Evolutionary conservation across 805 yeast species (phyloP).

Genomic region (Teunomyces funiuensis): DNA sequence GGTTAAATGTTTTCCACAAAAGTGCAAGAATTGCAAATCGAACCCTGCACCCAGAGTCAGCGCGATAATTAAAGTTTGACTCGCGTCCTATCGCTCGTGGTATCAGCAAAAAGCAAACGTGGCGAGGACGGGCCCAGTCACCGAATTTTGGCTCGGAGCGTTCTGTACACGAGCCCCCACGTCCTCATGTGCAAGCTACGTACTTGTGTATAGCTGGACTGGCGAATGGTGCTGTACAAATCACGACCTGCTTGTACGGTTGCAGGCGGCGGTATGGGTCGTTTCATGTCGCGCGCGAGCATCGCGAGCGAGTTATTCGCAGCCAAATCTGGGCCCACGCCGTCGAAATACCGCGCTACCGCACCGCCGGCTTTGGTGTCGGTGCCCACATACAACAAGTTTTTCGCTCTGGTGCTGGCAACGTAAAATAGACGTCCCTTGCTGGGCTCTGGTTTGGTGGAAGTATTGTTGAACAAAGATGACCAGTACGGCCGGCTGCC

Average conservation of each 20-base stretch:
- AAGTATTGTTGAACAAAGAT: background rate
- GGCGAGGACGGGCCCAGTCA: background rate
- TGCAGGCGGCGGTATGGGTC: background rate
- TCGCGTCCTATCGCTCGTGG: constrained; percentile 1
- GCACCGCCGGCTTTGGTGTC: background rate
- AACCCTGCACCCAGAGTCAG: constrained; percentile 3
- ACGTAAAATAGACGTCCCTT: constrained; percentile 56
- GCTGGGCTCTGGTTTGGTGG: constrained; percentile 14
- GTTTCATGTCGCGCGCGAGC: background rate
- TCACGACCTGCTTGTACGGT: background rate
- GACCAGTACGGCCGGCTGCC: constrained; percentile 3
- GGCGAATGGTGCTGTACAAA: background rate
- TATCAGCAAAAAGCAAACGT: background rate
- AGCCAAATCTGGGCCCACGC: constrained; percentile 2
- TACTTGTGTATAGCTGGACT: background rate
- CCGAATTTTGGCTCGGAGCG: background rate
- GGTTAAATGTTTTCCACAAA: background rate
- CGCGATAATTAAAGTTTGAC: constrained; percentile 1
- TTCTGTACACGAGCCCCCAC: background rate
- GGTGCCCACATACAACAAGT: constrained; percentile 38
- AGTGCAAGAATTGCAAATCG: background rate
- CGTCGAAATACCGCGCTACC: background rate
- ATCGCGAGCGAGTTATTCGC: background rate
- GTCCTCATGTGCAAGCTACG: background rate
- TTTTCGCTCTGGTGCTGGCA: constrained; percentile 63